Base-by-base conservation (phyloP, 1,139 yeast genomes). In the Lipomyces yarrowii region DNA sequence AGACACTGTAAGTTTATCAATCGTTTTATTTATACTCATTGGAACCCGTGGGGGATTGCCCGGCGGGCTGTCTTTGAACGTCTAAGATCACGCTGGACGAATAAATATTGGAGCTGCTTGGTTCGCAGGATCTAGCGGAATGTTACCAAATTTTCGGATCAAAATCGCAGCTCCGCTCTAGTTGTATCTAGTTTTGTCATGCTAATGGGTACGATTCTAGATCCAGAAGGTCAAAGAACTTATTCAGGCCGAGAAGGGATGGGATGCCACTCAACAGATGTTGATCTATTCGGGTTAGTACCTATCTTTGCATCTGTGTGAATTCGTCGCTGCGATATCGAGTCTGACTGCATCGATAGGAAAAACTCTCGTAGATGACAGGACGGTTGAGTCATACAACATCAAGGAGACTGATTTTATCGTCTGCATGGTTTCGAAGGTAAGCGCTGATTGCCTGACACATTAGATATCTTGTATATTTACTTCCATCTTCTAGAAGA, bases 321-420 rank as follows among this genome's bases (percentile, higher is more conserved):
- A 42, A 15, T n/a, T 11, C 10, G 13, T 15, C 15, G 23, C 55
- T 35, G 26, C 11, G 56, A 35, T 21, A 23, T 37, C 57, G 32
- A 52, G 42, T n/a, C 11, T 30, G 23, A 33, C 33, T 18, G 11
- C 46, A 10, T 35, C 15, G 11, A 8, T 70, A 70, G 87, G 88
- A 51, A 92, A 92, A 76, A 96, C 94, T 57, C 85, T 94, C 67
- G 91, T 87, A 74, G 97, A 94, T 79, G 92, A 86, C 64, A 89
- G 91, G 76, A 83, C 89, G 5, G 82, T 93, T 70, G 90, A 84
- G 63, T 83, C 84, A 15, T 88, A 87, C 77, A 89, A 89, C 73
- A 85, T 94, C 73, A 91, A 91, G 76, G 96, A 91, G 63, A 92
- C 91, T 64, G 98, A 92, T 75, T 93, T 93, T 72, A 87, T 94